A percentile compares a stretch with the other conserved stretches of the same genome.
These are phyloP conservation scores for Adansonia madagascariensis DNA, from an alignment of 441 rosid genomes.

Conservation along the genomic window DNA sequence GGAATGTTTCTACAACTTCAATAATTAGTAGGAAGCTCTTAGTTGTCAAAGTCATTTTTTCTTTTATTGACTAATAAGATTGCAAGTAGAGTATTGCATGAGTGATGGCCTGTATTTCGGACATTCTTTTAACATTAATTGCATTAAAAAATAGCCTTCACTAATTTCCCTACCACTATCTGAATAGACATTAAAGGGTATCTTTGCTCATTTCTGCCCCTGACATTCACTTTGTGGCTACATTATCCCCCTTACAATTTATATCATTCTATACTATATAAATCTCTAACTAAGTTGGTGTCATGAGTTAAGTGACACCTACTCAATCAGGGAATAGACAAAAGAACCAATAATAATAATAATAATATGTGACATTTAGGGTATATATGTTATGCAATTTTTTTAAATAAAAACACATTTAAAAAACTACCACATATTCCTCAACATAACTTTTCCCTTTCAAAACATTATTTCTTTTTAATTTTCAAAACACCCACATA, in stretches of 20 bases:
- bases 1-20: neutral
- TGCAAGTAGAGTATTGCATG: conserved; percentile 6
- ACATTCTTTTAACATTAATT: neutral
- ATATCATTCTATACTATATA: neutral
- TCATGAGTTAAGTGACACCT: no score
- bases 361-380: no score
- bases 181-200: neutral
- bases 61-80: conserved; percentile 1
- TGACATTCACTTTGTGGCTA: neutral
- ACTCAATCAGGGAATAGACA: no score
- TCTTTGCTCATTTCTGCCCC: neutral
- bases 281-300: no score
- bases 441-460: no score
- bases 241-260: neutral
- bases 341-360: no score
- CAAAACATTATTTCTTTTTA: no score
- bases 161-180: neutral
- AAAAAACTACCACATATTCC: no score
- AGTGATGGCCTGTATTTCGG: neutral
- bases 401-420: no score
- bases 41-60: neutral
- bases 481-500: no score
- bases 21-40: neutral
- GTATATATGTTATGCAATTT: no score
- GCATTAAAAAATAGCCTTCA: neutral